Base-by-base conservation (phyloP, 371 early-diverging fungal genomes). In the Mucor piriformis region DNA sequence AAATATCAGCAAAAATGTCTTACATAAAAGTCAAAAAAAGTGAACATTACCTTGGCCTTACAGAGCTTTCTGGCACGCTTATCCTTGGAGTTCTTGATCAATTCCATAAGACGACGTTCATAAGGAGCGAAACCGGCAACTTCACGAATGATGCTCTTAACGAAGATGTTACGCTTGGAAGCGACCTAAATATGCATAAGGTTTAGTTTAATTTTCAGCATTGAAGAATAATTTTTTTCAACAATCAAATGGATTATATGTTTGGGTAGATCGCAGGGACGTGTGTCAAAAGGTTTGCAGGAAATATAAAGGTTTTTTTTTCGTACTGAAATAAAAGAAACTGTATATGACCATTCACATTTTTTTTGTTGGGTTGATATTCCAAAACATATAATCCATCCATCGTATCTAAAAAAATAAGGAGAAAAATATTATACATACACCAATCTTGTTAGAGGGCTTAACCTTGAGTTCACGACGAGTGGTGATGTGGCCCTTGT, bases 31-130 rank as follows among this genome's bases (percentile, higher is more conserved):
- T n/a, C n/a, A n/a, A n/a, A n/a, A n/a, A n/a, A n/a, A n/a, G n/a
- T n/a, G n/a, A n/a, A n/a, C n/a, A n/a, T 67, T 87, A 93, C 91
- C 79, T 96, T 92, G 87, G 88, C 90, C 92, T 99, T 99, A 74
- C 97, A 95, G 61, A 99, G 90, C 90, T 94, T 94, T 83, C 94
- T 92, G 67, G 99, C 99, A 79, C 99, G 92, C 96, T 99, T 99
- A 83, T 99, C 99, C 85, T 94, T 95, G 86, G 94, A 92, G 94
- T 97, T 97, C 92, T 96, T 97, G 81, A 99, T 85, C 92, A 99
- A 88, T 88, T 99, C 99, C 95, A 99, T 95, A 70, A 97, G 91
- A 78, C 99, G 93, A 74, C 92, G 93, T 85, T 99, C 99, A 77
- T 98, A 99, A 64, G 99, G 99, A 58, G 99, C 94, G 73, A 92